phyloP scores from a whole-genome alignment of 805 yeast species.

The Kregervanrija fluxuum region DNA sequence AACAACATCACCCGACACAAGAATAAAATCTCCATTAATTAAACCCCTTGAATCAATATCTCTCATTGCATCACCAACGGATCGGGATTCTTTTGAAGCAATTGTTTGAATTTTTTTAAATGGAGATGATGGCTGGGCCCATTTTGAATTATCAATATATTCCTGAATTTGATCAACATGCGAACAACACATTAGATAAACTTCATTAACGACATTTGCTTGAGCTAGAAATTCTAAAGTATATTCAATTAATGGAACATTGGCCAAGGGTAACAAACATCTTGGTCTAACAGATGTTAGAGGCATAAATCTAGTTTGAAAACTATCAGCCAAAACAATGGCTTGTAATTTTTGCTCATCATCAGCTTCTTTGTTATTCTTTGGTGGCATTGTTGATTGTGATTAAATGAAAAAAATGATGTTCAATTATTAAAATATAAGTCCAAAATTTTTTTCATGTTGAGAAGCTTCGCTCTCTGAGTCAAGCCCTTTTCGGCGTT shows the following conservation, averaged over 20 bases:
- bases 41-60: constrained; percentile 88
- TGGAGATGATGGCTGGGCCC: constrained; percentile 67
- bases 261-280: constrained; percentile 86
- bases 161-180: constrained; percentile 85
- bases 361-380: constrained; percentile 28
- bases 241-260: constrained; percentile 89
- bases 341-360: constrained; percentile 81
- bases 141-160: constrained; percentile 68
- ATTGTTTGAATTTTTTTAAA: constrained; percentile 71
- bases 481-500: no score
- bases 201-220: constrained; percentile 78
- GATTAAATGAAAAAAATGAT: background rate
- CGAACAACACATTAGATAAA: constrained; percentile 79
- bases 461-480: no score
- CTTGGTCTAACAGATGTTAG: constrained; percentile 79
- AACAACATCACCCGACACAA: constrained; percentile 93
- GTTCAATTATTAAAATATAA: background rate
- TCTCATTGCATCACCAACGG: constrained; percentile 97
- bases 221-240: constrained; percentile 90
- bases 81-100: constrained; percentile 76
- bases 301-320: constrained; percentile 89
- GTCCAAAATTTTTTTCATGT: background rate
- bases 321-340: constrained; percentile 88
- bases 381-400: constrained; percentile 16
- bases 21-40: constrained; percentile 81